These are phyloP conservation scores for Ramaria sp. DNA, from an alignment of 768 basidiomycete species.

Conservation along the genomic window DNA sequence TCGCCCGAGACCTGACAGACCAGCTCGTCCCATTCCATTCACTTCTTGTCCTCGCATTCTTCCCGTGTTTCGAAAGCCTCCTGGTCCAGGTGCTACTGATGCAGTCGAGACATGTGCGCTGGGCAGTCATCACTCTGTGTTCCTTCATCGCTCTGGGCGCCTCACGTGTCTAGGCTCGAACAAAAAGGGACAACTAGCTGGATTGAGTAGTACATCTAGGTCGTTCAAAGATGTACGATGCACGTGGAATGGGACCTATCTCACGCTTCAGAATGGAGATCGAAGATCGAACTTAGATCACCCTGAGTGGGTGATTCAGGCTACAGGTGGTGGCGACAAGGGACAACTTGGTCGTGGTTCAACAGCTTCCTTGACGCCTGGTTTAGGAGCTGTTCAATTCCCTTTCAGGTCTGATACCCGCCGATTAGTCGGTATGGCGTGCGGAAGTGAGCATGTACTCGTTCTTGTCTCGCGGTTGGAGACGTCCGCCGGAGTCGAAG, in stretches of 20 bases:
- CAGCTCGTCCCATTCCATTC: neutral
- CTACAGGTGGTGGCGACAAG: slow-evolving; percentile 42
- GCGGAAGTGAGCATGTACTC: slow-evolving; percentile 84
- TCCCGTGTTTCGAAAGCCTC: neutral
- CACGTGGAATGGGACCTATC: slow-evolving; percentile 77
- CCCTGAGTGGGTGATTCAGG: slow-evolving; percentile 22
- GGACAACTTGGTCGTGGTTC: slow-evolving; percentile 52
- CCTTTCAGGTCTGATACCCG: slow-evolving; percentile 16
- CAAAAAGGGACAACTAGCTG: slow-evolving; percentile 52
- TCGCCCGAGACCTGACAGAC: neutral
- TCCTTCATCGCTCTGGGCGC: slow-evolving; percentile 33
- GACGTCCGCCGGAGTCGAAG: neutral
- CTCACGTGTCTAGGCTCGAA: slow-evolving; percentile 56
- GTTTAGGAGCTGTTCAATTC: slow-evolving; percentile 21
- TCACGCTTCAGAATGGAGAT: slow-evolving; percentile 19
- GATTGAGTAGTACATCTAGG: slow-evolving; percentile 13
- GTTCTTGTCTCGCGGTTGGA: slow-evolving; percentile 12
- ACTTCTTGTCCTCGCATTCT: neutral
- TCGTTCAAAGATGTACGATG: slow-evolving; percentile 30
- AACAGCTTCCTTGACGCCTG: slow-evolving; percentile 4
- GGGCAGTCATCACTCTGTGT: slow-evolving; percentile 45
- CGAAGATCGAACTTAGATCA: slow-evolving; percentile 11
- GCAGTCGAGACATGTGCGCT: slow-evolving; percentile 24
- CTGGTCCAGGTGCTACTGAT: slow-evolving; percentile 2
- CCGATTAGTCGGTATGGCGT: slow-evolving; percentile 32